Conservation (phyloP, 2,329 filamentous ascomycete genomes). For the Claviceps pazoutovae region DNA sequence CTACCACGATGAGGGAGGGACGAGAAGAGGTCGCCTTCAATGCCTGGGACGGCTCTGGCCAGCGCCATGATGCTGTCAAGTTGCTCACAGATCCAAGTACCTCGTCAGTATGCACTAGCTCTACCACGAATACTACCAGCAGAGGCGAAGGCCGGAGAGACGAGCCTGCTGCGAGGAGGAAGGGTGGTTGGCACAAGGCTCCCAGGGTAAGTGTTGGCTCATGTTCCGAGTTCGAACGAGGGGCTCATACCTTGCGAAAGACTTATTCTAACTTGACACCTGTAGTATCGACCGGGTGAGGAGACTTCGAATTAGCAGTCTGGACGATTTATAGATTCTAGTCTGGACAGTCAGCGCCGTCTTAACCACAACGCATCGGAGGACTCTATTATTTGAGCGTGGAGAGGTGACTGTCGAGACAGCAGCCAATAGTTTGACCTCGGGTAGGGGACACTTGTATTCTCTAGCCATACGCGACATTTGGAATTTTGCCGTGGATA, state of each 20-base stretch:
- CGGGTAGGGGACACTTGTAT: too few relatives aligned
- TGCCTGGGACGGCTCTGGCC: slow-evolving; percentile 18
- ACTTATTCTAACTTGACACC: neutral
- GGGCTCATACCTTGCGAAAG: neutral
- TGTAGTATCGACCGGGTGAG: neutral
- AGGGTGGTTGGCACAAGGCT: slow-evolving; percentile 14
- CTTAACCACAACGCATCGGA: slow-evolving; percentile 13
- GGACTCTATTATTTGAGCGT: slow-evolving; percentile 7
- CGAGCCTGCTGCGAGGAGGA: neutral
- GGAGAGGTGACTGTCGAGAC: neutral
- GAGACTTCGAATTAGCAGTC: neutral
- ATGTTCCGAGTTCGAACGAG: neutral
- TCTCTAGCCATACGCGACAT: too few relatives aligned
- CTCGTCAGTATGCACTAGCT: slow-evolving; percentile 4
- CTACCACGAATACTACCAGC: neutral
- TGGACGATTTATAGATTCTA: slow-evolving; percentile 6
- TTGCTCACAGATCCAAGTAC: slow-evolving; percentile 9
- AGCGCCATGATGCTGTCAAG: slow-evolving; percentile 11
- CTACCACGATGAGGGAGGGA: slow-evolving; percentile 14
- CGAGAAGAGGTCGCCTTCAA: slow-evolving; percentile 12
- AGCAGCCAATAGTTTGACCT: neutral
- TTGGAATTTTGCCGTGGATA: too few relatives aligned
- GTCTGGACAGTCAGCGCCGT: slow-evolving; percentile 9
- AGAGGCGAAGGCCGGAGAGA: neutral
- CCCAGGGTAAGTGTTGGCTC: slow-evolving; percentile 4